Base-by-base conservation (phyloP, 371 early-diverging fungal species). In the Mucor lusitanicus region DNA sequence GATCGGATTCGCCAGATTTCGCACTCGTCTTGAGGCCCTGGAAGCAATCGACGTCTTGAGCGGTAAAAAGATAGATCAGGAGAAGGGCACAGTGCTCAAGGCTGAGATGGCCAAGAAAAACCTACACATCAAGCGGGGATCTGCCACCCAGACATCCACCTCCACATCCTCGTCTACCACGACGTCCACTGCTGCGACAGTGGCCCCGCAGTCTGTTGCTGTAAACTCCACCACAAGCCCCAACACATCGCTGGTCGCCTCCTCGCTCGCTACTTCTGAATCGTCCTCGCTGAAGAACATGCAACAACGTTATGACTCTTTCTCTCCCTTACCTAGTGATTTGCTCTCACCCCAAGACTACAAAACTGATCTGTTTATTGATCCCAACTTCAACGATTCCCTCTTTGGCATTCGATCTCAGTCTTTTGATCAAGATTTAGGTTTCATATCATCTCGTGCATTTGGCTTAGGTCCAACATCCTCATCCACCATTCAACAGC, bases 101-200 rank as follows among this genome's bases (percentile, higher is more conserved):
- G 97, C 96, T 6, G 98, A 98, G 70, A 91, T 97, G 91, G 98
- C 97, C 46, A 96, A 95, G 78, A 97, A 96, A 82, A 95, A 96
- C 72, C 81, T 96, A 27, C 92, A 92, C 74, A 91, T 90, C 40
- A 91, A 90, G 59, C 80, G 89, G 30, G 68, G 74, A 15, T 71
- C 71, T 15, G 63, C 67, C 9, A 67, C 69, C 2, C 70, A 67
- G 9, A 46, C 67, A 15, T 67, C 67, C 15, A 55, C 71, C 1
- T 60, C 67, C 23, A 55, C 67, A 21, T 62, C 67, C 40, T 44
- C 63, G 17, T 58, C 56, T 8, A 61, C 67, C 13, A 28, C 53
- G n/a, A 46, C 61, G n/a, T 33, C 64, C 7, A 62, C 65, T 63
- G 44, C 66, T 58, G 50, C 63, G 63, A 60, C 48, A 55, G 69